Base-by-base conservation (phyloP, 192 early-diverging fungal genomes). In the Backusella mclennaniae region DNA sequence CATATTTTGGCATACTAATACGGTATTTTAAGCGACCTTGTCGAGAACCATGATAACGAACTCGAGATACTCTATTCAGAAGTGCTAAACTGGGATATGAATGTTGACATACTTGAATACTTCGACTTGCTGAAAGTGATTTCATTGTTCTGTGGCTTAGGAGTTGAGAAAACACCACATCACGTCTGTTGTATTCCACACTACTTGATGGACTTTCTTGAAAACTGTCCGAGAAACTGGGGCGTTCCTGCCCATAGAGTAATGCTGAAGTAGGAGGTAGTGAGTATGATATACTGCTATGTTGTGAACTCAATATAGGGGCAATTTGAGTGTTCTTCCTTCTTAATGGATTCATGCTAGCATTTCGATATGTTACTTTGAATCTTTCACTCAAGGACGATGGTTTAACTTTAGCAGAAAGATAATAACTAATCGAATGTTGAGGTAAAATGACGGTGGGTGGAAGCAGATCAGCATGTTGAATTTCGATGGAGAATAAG, bases 381-480 rank as follows among this genome's bases (percentile, higher is more conserved):
- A 73, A 15, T 11, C 33, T 26, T 52, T 73, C 71, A 12, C 31
- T 36, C 9, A 73, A 2, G 1, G 71, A 73, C 9, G 21, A 31
- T n/a, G 33, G 46, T 33, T 53, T 73, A 31, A 73, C n/a, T 35
- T 73, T 73, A 21, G 31, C 52, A 14, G 7, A 53, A 35, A 73
- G 71, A 12, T 73, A 15, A 35, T 73, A 73, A 3, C 4, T 26
- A 9, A 73, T 73, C 33, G 23, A 53, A 53, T 73, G 71, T 8
- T 73, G 41, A n/a, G 71, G 71, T 5, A 73, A 53, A 35, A 35
- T 31, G 7, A 73, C 3, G 5, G 71, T 52, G 0, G 33, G 31
- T 19, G 71, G 71, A 11, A 73, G 19, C 1, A 14, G 29, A n/a
- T 52, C 14, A 4, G 31, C 49, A 56, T 73, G 17, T 12, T 23